Percentiles rank a stretch among this genome's conserved stretches.
These are phyloP conservation scores for Buxus sempervirens DNA, from an alignment of 164 flowering plant genomes.

Conservation along the genomic window DNA sequence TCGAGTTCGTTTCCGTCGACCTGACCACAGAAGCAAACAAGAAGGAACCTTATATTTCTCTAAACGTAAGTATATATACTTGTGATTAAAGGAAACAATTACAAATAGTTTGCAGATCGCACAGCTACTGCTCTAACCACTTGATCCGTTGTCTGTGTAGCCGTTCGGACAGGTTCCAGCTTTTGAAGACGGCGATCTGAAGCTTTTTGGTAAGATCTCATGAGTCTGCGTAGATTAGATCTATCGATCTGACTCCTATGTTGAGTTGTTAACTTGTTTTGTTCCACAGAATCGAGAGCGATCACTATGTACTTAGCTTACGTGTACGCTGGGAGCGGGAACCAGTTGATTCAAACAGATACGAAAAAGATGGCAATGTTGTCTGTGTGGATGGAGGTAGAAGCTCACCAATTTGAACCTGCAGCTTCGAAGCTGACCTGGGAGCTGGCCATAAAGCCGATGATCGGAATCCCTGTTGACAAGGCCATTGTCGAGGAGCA, in stretches of 20 bases:
- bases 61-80: slow-evolving; percentile 28
- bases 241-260: too few relatives aligned
- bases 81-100: too few relatives aligned
- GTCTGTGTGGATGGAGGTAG: neutral
- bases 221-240: too few relatives aligned
- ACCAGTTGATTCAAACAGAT: slow-evolving; percentile 8
- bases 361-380: slow-evolving; percentile 13
- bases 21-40: slow-evolving; percentile 33
- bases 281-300: too few relatives aligned
- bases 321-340: slow-evolving; percentile 12
- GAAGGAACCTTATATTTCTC: slow-evolving; percentile 25
- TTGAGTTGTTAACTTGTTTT: too few relatives aligned
- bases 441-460: neutral
- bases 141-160: too few relatives aligned
- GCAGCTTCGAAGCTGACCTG: neutral
- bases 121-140: too few relatives aligned
- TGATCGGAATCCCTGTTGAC: neutral
- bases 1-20: slow-evolving; percentile 27
- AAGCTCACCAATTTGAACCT: neutral
- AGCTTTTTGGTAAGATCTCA: slow-evolving; percentile 40
- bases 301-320: slow-evolving; percentile 14
- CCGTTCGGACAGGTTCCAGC: too few relatives aligned
- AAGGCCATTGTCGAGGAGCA: slow-evolving; percentile 3
- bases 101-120: too few relatives aligned
- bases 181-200: too few relatives aligned